Conservation (phyloP, 805 yeast genomes). For the Saccharomyces kudriavzevii region DNA sequence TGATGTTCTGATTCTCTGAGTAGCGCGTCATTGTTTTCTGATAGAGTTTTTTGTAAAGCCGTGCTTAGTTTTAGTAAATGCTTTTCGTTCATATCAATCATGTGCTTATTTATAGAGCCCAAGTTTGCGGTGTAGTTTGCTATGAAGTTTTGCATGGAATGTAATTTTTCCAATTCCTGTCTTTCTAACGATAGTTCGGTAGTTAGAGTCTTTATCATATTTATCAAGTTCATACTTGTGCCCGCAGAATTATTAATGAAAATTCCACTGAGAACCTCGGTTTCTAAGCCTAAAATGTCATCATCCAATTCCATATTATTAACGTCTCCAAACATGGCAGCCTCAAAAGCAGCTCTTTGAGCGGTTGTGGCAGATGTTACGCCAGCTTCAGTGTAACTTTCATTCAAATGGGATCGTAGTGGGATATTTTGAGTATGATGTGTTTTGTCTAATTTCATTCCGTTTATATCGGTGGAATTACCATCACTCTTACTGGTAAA, state of each 20-base stretch:
- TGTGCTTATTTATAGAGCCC: conserved; percentile 24
- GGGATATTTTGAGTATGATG: not conserved
- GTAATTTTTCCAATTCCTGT: conserved; percentile 48
- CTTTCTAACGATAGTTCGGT: conserved; percentile 50
- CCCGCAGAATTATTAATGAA: conserved; percentile 54
- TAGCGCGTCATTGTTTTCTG: conserved; percentile 20
- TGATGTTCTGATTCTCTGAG: conserved; percentile 16
- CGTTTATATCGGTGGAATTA: not conserved
- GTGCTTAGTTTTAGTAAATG: conserved; percentile 23
- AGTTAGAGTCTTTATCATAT: conserved; percentile 46
- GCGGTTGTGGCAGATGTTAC: conserved; percentile 13
- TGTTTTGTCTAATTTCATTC: not conserved
- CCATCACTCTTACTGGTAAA: not conserved
- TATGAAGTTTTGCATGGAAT: conserved; percentile 48
- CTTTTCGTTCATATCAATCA: conserved; percentile 28
- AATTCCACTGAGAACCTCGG: conserved; percentile 45
- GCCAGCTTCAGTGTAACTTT: not conserved
- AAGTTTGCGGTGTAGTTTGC: conserved; percentile 37
- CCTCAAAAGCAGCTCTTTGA: conserved; percentile 39
- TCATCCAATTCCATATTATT: conserved; percentile 42
- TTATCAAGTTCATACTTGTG: conserved; percentile 46
- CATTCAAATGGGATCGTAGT: not conserved
- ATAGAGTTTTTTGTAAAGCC: conserved; percentile 22
- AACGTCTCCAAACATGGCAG: conserved; percentile 57
- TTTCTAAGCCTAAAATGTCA: conserved; percentile 39